Conservation (phyloP, 192 early-diverging fungal species). For the Coemansia sp. region DNA sequence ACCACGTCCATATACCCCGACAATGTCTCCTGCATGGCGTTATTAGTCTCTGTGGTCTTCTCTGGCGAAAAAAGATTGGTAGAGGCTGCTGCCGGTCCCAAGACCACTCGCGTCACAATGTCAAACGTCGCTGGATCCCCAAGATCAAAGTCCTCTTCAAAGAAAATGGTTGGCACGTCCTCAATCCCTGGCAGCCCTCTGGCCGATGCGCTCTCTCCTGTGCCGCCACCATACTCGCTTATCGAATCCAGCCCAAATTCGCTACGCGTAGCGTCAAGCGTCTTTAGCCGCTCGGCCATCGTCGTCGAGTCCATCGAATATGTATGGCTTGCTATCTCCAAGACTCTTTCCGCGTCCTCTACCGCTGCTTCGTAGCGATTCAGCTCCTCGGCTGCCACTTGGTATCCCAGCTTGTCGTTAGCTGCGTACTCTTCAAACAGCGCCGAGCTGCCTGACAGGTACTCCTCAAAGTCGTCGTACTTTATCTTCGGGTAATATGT, state of each 20-base stretch:
- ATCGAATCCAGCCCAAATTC: slow-evolving; percentile 57
- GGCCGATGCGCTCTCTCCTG: slow-evolving; percentile 9
- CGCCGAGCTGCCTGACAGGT: slow-evolving; percentile 67
- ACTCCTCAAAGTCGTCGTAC: slow-evolving; percentile 80
- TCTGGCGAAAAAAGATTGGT: slow-evolving; percentile 48
- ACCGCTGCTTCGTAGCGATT: slow-evolving; percentile 56
- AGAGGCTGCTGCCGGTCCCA: slow-evolving; percentile 58
- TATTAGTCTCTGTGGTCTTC: slow-evolving; percentile 60
- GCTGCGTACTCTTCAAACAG: slow-evolving; percentile 79
- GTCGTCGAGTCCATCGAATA: slow-evolving; percentile 55
- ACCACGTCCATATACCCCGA: slow-evolving; percentile 89
- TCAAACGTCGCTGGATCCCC: slow-evolving; percentile 89
- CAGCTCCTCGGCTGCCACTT: slow-evolving; percentile 52
- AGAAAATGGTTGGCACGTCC: slow-evolving; percentile 86
- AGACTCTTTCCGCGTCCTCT: slow-evolving; percentile 46
- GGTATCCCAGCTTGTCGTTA: slow-evolving; percentile 58
- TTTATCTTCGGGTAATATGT: slow-evolving; percentile 61
- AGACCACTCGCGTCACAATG: slow-evolving; percentile 68
- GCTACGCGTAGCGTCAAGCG: slow-evolving; percentile 51
- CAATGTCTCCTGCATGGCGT: slow-evolving; percentile 83
- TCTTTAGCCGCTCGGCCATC: slow-evolving; percentile 53
- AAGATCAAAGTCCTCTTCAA: slow-evolving; percentile 79
- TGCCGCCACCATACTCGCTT: slow-evolving; percentile 39
- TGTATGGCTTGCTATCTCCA: slow-evolving; percentile 39
- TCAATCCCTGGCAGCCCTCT: slow-evolving; percentile 64